phyloP scores from a whole-genome alignment of 2,329 filamentous ascomycete genomes.

The Akanthomyces dipterigenus region DNA sequence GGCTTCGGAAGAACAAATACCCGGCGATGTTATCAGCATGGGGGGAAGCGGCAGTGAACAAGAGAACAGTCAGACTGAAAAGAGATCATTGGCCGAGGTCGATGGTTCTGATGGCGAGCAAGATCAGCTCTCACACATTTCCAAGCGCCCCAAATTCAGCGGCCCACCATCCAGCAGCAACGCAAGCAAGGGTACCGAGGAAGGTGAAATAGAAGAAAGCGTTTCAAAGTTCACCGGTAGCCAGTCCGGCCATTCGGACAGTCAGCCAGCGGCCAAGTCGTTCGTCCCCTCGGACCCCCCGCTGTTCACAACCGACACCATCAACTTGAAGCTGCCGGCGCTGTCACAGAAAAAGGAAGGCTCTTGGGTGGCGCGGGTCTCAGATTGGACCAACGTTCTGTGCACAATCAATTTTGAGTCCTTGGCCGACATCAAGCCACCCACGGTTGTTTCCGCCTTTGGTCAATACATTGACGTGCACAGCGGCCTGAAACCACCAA shows the following conservation, averaged over 20 bases:
- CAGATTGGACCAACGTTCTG: constrained; percentile 3
- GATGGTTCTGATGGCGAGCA: constrained; percentile 13
- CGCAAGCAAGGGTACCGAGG: constrained; percentile 21
- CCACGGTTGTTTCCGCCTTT: constrained; percentile 22
- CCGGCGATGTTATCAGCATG: constrained; percentile 18
- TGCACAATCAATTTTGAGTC: constrained; percentile 20
- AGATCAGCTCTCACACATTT: constrained; percentile 8
- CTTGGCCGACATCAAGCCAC: constrained; percentile 19
- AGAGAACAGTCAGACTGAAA: constrained; percentile 19
- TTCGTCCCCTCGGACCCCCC: constrained; percentile 18
- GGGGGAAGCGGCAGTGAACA: constrained; percentile 18
- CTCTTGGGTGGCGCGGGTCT: constrained; percentile 8
- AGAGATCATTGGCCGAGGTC: constrained; percentile 23
- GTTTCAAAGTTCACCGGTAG: constrained; percentile 1
- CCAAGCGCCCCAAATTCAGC: constrained; percentile 2
- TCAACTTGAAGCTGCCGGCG: constrained; percentile 8
- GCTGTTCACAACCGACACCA: constrained; percentile 18
- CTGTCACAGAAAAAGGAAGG: constrained; percentile 10
- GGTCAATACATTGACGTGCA: constrained; percentile 24
- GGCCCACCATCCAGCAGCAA: constrained; percentile 17
- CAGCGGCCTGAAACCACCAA: constrained; percentile 23
- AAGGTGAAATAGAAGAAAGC: constrained; percentile 27
- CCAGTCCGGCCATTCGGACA: constrained; percentile 5
- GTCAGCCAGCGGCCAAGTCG: constrained; percentile 10
- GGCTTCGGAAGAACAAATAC: constrained; percentile 14